Percentiles rank a stretch among this genome's conserved stretches.
Evolutionary conservation across 164 flowering plant genomes (phyloP).

Genomic region (Houttuynia cordata): DNA sequence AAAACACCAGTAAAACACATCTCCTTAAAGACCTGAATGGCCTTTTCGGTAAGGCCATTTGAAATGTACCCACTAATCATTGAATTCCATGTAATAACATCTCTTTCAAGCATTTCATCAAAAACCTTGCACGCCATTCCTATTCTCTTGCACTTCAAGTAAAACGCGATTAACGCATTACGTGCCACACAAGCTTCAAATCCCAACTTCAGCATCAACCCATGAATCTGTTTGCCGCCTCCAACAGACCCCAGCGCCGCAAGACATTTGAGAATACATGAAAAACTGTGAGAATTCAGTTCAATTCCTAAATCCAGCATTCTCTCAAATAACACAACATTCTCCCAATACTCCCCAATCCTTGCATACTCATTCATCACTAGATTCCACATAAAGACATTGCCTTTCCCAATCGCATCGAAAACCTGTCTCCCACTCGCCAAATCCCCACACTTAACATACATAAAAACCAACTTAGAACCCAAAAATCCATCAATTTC

Average conservation of each 20-base stretch:
- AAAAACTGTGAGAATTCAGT: constrained; percentile 31
- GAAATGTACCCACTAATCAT: constrained; percentile 36
- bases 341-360: constrained; percentile 29
- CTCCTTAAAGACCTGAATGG: constrained; percentile 7
- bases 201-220: constrained; percentile 28
- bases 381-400: constrained; percentile 52
- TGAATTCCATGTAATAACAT: constrained; percentile 61
- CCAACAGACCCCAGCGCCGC: constrained; percentile 22
- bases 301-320: constrained; percentile 33
- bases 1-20: constrained; percentile 28
- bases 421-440: constrained; percentile 41
- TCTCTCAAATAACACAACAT: constrained; percentile 22
- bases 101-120: constrained; percentile 44
- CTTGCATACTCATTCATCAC: constrained; percentile 44
- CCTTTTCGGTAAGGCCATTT: constrained; percentile 10
- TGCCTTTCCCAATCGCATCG: constrained; percentile 27
- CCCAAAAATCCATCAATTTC: constrained; percentile 33
- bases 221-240: constrained; percentile 38
- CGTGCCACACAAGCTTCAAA: constrained; percentile 29
- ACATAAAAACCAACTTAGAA: constrained; percentile 57
- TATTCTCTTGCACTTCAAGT: constrained; percentile 26
- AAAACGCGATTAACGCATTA: constrained; percentile 45
- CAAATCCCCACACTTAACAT: constrained; percentile 49
- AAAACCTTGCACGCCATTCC: constrained; percentile 38
- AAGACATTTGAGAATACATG: constrained; percentile 43